Base-by-base conservation (phyloP, 257 asterid genomes). In the Fraxinus pennsylvanica region DNA sequence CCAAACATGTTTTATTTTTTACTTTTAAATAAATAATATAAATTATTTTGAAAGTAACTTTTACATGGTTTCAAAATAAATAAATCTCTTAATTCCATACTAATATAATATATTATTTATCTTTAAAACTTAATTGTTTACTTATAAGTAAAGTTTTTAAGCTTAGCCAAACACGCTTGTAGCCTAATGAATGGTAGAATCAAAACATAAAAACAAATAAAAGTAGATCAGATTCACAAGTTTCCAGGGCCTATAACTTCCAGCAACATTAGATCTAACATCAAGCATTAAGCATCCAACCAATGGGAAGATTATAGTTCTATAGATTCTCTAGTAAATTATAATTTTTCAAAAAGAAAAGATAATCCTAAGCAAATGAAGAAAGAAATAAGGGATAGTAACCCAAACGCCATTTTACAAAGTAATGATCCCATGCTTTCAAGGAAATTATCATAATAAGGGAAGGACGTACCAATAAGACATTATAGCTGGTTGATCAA, bases 401-500 rank as follows among this genome's bases (percentile, higher is more conserved):
- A 3, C 1, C 52, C 38, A 76, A 1, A 43, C 12, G 3, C 71
- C 68, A 59, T 8, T 33, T 17, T 22, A 39, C 5, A 66, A 7
- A 41, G 30, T 33, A 15, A 41, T 19, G n/a, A 4, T 29, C 22
- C 9, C 22, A 36, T 50, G 36, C 27, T 21, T 68, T 9, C n/a
- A 38, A 30, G 59, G 13, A 75, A 78, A 47, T 38, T 50, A 73
- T 52, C 57, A 29, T 41, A 76, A 65, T 7, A 27, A 71, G 70
- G 41, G 9, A 73, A 72, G 63, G 12, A 61, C 89, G 52, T 86
- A 94, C 98, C 97, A 94, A 74, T 92, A 92, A 74, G 98, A 94
- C 98, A 94, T 92, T n/a, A 94, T 90, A 41, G 98, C 97, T 71
- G 98, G 98, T 86, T 90, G 98, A 74, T 94, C 97, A 59, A 94